Percentiles rank a stretch among this genome's conserved stretches.
Conservation (phyloP, 192 early-diverging fungal species). For the Gryganskiella cystojenkinii region DNA sequence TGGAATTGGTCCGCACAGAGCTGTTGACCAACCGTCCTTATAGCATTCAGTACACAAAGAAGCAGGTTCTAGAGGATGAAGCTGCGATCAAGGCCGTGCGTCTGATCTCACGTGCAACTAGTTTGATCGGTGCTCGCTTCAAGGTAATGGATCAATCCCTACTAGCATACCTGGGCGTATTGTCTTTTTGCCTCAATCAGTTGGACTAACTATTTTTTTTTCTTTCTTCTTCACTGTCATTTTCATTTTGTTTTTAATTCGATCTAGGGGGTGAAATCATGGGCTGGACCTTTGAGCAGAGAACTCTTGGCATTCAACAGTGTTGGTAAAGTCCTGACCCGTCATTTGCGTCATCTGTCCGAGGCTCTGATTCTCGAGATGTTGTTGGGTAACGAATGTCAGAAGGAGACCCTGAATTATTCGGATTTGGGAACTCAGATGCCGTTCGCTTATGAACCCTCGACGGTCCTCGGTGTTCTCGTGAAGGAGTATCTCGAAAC, state of each 20-base stretch:
- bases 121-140: slow-evolving; percentile 64
- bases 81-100: slow-evolving; percentile 45
- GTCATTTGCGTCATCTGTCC: slow-evolving; percentile 67
- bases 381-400: slow-evolving; percentile 59
- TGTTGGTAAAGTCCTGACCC: slow-evolving; percentile 68
- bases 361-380: slow-evolving; percentile 68
- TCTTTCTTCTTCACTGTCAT: not conserved
- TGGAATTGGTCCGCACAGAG: slow-evolving; percentile 63
- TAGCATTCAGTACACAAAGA: slow-evolving; percentile 57
- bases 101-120: slow-evolving; percentile 62
- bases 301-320: slow-evolving; percentile 82
- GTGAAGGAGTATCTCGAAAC: slow-evolving; percentile 62
- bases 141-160: no score
- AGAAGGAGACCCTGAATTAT: slow-evolving; percentile 60
- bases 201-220: slow-evolving; percentile 9
- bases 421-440: slow-evolving; percentile 60
- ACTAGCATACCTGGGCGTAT: no score
- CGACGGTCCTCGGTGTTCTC: slow-evolving; percentile 63
- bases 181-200: no score
- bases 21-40: slow-evolving; percentile 58
- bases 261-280: slow-evolving; percentile 54
- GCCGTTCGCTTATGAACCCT: slow-evolving; percentile 64
- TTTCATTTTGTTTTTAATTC: not conserved
- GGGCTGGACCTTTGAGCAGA: slow-evolving; percentile 71
- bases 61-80: slow-evolving; percentile 53